phyloP scores from a whole-genome alignment of 2,329 filamentous ascomycete genomes.

The Zalaria sp. region DNA sequence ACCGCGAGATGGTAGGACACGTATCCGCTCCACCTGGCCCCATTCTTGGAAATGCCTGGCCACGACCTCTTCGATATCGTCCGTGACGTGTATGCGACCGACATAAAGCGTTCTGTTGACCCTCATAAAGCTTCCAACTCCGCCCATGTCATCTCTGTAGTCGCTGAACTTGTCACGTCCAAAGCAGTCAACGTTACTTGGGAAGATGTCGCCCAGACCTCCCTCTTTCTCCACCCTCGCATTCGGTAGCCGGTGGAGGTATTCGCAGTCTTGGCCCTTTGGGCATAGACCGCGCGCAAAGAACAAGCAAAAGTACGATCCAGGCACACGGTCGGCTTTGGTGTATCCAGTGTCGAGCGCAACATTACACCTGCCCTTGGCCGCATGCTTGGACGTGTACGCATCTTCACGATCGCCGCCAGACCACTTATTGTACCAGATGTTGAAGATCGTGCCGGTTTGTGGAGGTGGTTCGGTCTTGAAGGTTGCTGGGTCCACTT shows the following conservation, averaged over 20 bases:
- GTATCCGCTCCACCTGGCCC: constrained; percentile 76
- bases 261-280: constrained; percentile 85
- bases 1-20: constrained; percentile 76
- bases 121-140: constrained; percentile 83
- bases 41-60: constrained; percentile 92
- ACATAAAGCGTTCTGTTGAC: constrained; percentile 92
- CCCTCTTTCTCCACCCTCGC: constrained; percentile 20
- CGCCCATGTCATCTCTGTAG: constrained; percentile 91
- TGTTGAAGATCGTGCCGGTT: constrained; percentile 92
- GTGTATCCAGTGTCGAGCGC: constrained; percentile 46
- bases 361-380: constrained; percentile 76
- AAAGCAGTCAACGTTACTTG: constrained; percentile 90
- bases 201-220: constrained; percentile 70
- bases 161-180: constrained; percentile 84
- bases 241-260: constrained; percentile 76
- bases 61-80: constrained; percentile 94
- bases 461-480: constrained; percentile 78
- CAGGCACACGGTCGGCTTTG: constrained; percentile 32
- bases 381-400: constrained; percentile 68
- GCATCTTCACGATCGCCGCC: constrained; percentile 91
- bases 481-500: constrained; percentile 75
- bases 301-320: constrained; percentile 84
- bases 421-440: constrained; percentile 98
- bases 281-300: constrained; percentile 74
- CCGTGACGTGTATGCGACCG: constrained; percentile 84